These are phyloP conservation scores for Triangularia setosa DNA, from an alignment of 2,329 filamentous ascomycete species.

Conservation along the genomic window DNA sequence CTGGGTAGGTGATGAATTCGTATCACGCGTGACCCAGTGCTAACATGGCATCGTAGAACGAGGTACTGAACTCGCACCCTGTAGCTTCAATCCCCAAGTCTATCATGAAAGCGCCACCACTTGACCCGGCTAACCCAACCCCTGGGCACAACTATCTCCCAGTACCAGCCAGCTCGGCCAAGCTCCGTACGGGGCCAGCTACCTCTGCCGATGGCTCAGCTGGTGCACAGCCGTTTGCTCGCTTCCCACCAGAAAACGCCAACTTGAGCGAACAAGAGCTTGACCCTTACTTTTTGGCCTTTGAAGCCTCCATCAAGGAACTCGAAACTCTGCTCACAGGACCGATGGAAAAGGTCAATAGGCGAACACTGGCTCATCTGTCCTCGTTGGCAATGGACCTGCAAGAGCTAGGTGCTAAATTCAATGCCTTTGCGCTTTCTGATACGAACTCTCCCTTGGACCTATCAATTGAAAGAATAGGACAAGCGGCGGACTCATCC, in stretches of 20 bases:
- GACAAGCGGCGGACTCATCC: conserved; percentile 91
- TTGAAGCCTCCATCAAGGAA: conserved; percentile 87
- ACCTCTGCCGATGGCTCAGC: conserved; percentile 31
- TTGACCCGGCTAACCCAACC: conserved; percentile 90
- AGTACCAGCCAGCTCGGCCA: conserved; percentile 78
- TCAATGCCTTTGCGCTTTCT: conserved; percentile 93
- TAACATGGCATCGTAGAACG: conserved; percentile 57
- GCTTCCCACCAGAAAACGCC: conserved; percentile 77
- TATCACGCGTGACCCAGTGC: neutral
- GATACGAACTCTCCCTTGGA: conserved; percentile 86
- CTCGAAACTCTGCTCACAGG: conserved; percentile 84
- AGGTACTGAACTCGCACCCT: conserved; percentile 90
- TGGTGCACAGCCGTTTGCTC: conserved; percentile 56
- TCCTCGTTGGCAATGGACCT: conserved; percentile 81
- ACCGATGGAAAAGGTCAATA: conserved; percentile 95
- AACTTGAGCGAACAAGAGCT: conserved; percentile 82
- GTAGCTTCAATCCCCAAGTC: conserved; percentile 90
- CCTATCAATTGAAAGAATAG: conserved; percentile 87
- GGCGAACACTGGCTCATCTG: conserved; percentile 80
- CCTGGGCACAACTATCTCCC: conserved; percentile 84
- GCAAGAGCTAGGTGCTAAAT: conserved; percentile 89
- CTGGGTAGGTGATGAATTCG: conserved; percentile 63
- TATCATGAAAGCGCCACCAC: conserved; percentile 88
- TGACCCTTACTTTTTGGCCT: conserved; percentile 93
- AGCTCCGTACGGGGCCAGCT: conserved; percentile 61